Evolutionary conservation across 768 basidiomycete species (phyloP), one percentile per base, ranked within the genome.

Genomic region (Tylopilus rubrobrunneus): DNA sequence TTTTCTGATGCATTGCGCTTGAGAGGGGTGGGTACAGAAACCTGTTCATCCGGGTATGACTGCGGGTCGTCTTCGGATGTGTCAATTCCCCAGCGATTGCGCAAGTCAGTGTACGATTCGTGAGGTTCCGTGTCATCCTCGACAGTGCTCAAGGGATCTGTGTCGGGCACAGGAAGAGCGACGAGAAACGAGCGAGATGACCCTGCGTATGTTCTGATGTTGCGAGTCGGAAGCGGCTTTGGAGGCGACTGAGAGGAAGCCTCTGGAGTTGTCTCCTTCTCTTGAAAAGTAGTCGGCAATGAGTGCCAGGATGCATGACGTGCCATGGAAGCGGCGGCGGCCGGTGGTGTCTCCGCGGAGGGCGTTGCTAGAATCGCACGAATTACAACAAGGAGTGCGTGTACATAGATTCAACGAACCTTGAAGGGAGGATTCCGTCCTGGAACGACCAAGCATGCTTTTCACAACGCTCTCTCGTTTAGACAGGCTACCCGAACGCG

Each of bases 1-100:
- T 78, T 64, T 61, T 49, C 71, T 67, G 28, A 79, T 60, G 37
- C 37, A 21, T 59, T 61, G 42, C 56, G 67, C 49, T 39, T 57
- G 36, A 60, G 45, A 25, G 55, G 58, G 0, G 52, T 55, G 9
- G 55, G 45, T 1, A 9, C 46, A 8, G 44, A 7, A 3, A 41
- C 12, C 1, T 46, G 44, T 28, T 53, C 57, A 2, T 56, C 45
- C 23, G 65, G 67, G 31, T 57, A 57, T 10, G 67, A 74, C 42
- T 73, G 78, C 15, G 80, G 81, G 53, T 89, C 87, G 58, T 88
- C 86, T 62, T 90, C 90, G 1, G 86, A 85, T 34, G 82, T 76
- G 63, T 92, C 89, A 0, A 92, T 85, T 3, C 89, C 89, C 86
- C 86, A 91, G 19, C 89, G 79, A n/a, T 74, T 71, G 14, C 91